Percentiles rank a stretch among this genome's conserved stretches.
These are phyloP conservation scores for Tilletia caries DNA, from an alignment of 1,284 basidiomycete species.

Conservation along the genomic window DNA sequence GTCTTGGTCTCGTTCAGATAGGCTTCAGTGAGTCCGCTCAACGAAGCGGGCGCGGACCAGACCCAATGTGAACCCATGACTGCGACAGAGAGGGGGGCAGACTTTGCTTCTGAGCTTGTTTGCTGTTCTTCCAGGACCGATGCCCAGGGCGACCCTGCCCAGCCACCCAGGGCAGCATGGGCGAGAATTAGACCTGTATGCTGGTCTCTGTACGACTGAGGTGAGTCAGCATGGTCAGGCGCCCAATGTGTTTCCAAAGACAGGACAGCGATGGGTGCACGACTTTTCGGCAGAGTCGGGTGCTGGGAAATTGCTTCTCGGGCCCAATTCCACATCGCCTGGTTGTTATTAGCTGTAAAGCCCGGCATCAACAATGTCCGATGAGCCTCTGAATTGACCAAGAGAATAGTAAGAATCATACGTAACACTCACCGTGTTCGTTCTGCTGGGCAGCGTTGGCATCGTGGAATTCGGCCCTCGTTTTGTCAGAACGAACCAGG, in stretches of 20 bases:
- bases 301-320: constrained; percentile 21
- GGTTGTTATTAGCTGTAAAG: constrained; percentile 25
- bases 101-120: not conserved
- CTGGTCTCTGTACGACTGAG: not conserved
- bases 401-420: too few species aligned
- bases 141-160: not conserved
- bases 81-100: constrained; percentile 18
- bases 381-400: too few species aligned
- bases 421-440: not conserved
- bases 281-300: not conserved
- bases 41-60: constrained; percentile 29
- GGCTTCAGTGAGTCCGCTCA: constrained; percentile 23
- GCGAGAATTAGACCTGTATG: constrained; percentile 25
- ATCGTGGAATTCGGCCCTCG: constrained; percentile 29
- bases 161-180: constrained; percentile 31
- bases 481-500: constrained; percentile 24
- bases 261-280: constrained; percentile 28
- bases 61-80: constrained; percentile 41
- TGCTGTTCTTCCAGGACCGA: not conserved
- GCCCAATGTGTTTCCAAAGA: constrained; percentile 31
- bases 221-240: constrained; percentile 18
- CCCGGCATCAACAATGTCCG: not conserved
- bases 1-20: constrained; percentile 30
- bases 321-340: constrained; percentile 32
- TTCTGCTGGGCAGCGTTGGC: constrained; percentile 36